phyloP scores from a whole-genome alignment of 371 early-diverging fungal species.

The Mucor sp. region DNA sequence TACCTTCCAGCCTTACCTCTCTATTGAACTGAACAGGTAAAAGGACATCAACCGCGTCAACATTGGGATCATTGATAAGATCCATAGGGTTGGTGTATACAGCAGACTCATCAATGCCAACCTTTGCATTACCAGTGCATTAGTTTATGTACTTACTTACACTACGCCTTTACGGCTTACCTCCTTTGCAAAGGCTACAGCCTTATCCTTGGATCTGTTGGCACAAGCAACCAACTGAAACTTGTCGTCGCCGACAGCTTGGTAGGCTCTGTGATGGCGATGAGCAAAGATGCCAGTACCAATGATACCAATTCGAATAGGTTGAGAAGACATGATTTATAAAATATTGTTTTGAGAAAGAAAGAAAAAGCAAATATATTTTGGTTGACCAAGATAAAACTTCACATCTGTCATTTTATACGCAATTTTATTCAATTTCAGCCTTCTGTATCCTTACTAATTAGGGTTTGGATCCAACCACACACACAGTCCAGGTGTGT shows the following conservation, averaged over 20 bases:
- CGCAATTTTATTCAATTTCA: not conserved
- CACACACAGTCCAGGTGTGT: too few relatives aligned
- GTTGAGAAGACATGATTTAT: constrained; percentile 17
- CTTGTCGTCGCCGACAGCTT: constrained; percentile 39
- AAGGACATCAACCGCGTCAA: constrained; percentile 41
- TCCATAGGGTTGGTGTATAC: constrained; percentile 43
- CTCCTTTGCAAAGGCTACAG: constrained; percentile 47
- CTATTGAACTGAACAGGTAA: constrained; percentile 47
- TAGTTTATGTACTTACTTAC: not conserved
- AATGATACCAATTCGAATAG: constrained; percentile 51
- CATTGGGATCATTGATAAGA: constrained; percentile 45
- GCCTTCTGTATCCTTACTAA: too few relatives aligned
- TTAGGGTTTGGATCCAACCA: too few relatives aligned
- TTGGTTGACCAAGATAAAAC: not conserved
- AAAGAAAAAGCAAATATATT: not conserved
- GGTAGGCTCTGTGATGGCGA: constrained; percentile 49
- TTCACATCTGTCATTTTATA: not conserved
- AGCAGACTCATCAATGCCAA: constrained; percentile 44
- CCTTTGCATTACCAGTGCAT: constrained; percentile 19
- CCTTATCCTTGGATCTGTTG: constrained; percentile 53
- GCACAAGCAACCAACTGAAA: constrained; percentile 51
- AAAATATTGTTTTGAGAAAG: not conserved
- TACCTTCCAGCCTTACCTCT: constrained; percentile 24
- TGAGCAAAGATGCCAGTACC: constrained; percentile 58
- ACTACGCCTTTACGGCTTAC: constrained; percentile 16